Evolutionary conservation across 2,329 filamentous ascomycete genomes (phyloP).

Genomic region (Epichloe baconii): DNA sequence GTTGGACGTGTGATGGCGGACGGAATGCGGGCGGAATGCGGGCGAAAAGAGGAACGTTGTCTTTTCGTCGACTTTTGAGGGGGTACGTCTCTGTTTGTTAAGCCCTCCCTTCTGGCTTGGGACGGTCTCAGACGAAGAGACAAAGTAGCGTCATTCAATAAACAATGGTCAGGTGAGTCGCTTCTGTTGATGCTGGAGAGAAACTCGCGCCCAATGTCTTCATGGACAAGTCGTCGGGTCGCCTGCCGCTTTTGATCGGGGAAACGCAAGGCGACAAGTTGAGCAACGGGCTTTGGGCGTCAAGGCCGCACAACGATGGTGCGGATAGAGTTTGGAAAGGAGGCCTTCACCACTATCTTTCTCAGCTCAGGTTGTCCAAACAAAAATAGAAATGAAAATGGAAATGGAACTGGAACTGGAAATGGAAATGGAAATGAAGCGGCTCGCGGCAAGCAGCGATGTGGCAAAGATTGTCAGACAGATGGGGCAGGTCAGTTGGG

Average conservation of each 20-base stretch:
- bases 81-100: neutral
- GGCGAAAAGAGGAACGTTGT: neutral
- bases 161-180: slow-evolving; percentile 4
- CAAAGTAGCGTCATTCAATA: slow-evolving; percentile 8
- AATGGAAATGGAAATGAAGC: neutral
- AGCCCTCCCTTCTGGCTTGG: slow-evolving; percentile 6
- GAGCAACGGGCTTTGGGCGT: neutral
- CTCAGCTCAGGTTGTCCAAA: neutral
- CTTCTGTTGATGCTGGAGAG: neutral
- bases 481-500: slow-evolving; percentile 1
- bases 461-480: slow-evolving; percentile 1
- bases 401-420: neutral
- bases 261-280: neutral
- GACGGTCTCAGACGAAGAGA: slow-evolving; percentile 7
- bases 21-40: slow-evolving; percentile 3
- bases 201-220: neutral
- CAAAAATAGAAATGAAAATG: neutral
- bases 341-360: neutral
- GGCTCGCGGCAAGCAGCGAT: slow-evolving; percentile 1
- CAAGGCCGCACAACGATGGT: neutral
- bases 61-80: slow-evolving; percentile 2
- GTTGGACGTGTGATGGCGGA: neutral
- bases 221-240: neutral
- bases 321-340: neutral
- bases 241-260: neutral